Evolutionary conservation across 2,329 filamentous ascomycete genomes (phyloP).

Genomic region (Aspergillus ochraceus): DNA sequence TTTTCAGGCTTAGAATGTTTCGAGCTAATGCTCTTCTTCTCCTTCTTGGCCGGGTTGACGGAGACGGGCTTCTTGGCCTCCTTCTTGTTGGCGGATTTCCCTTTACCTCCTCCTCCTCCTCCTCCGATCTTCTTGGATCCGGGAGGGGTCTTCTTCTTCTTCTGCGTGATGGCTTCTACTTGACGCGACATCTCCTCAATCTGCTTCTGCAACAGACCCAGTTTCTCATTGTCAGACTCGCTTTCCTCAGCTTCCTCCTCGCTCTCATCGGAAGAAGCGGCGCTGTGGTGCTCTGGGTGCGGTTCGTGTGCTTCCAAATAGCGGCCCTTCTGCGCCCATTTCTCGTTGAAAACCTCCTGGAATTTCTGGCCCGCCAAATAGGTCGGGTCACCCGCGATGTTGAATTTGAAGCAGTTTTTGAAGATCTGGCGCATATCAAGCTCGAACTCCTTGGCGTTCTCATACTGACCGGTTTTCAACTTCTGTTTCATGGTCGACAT

Average conservation of each 20-base stretch:
- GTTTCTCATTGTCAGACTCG: constrained; percentile 62
- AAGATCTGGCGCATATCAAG: constrained; percentile 80
- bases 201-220: constrained; percentile 67
- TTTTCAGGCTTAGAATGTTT: constrained; percentile 49
- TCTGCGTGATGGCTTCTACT: constrained; percentile 54
- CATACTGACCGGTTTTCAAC: constrained; percentile 75
- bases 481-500: constrained; percentile 77
- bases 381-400: constrained; percentile 74
- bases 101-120: constrained; percentile 15
- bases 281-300: constrained; percentile 63
- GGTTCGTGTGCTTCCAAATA: constrained; percentile 78
- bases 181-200: constrained; percentile 74
- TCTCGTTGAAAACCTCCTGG: constrained; percentile 70
- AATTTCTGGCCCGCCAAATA: constrained; percentile 70
- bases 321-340: constrained; percentile 75
- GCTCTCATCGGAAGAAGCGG: constrained; percentile 68
- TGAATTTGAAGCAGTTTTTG: constrained; percentile 90
- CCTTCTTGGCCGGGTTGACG: constrained; percentile 57
- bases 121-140: constrained; percentile 49
- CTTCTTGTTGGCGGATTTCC: constrained; percentile 22
- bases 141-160: constrained; percentile 61
- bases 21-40: constrained; percentile 46
- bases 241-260: constrained; percentile 72
- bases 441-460: constrained; percentile 81
- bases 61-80: constrained; percentile 41